Evolutionary conservation across 1,284 basidiomycete species (phyloP).

Genomic region (Ganoderma multipileum): DNA sequence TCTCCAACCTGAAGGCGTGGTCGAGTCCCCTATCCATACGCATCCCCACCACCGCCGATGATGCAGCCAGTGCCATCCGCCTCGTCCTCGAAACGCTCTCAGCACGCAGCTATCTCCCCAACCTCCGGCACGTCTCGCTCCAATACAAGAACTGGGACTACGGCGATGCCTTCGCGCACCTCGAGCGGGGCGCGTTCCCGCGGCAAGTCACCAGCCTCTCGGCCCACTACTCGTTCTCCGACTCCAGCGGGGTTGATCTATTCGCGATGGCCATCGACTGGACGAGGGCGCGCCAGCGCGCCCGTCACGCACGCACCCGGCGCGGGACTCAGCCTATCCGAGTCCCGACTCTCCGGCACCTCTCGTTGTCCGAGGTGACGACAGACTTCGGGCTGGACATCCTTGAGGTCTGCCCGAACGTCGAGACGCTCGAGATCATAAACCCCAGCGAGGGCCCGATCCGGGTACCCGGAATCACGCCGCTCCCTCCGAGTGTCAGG

Average conservation of each 20-base stretch:
- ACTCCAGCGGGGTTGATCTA: not conserved
- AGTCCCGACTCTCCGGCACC: slow-evolving; percentile 28
- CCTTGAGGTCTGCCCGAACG: slow-evolving; percentile 33
- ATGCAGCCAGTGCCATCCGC: slow-evolving; percentile 32
- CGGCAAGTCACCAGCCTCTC: slow-evolving; percentile 41
- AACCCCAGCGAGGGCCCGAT: slow-evolving; percentile 3
- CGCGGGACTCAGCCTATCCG: slow-evolving; percentile 20
- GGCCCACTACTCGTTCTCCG: slow-evolving; percentile 36
- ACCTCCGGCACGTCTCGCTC: slow-evolving; percentile 43
- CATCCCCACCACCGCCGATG: slow-evolving; percentile 11
- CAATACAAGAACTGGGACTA: slow-evolving; percentile 44
- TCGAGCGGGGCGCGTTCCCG: slow-evolving; percentile 41
- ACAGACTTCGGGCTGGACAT: slow-evolving; percentile 36
- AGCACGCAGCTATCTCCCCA: slow-evolving; percentile 39
- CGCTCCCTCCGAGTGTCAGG: not conserved
- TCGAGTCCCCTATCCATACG: slow-evolving; percentile 20
- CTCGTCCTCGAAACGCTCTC: slow-evolving; percentile 37
- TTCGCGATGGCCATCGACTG: slow-evolving; percentile 5
- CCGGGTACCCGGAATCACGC: slow-evolving; percentile 27
- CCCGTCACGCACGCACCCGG: not conserved
- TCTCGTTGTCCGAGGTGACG: slow-evolving; percentile 37
- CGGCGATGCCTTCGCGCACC: slow-evolving; percentile 43
- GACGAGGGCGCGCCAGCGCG: too few species aligned
- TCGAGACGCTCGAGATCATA: slow-evolving; percentile 36
- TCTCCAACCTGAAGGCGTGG: slow-evolving; percentile 6